Conservation (phyloP, 768 basidiomycete species). For the Asterophora parasitica region DNA sequence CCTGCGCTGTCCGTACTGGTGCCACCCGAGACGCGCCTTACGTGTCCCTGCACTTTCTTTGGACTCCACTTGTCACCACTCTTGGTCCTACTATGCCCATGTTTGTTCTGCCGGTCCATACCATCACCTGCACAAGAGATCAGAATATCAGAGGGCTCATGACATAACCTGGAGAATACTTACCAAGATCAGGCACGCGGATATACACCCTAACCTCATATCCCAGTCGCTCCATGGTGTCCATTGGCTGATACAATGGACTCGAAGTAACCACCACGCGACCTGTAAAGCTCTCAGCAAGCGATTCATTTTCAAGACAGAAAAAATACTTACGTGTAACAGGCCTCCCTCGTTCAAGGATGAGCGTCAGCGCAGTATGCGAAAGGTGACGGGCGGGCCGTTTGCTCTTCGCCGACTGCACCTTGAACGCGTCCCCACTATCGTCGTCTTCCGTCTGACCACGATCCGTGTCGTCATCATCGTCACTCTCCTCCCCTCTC, state of each 20-base stretch:
- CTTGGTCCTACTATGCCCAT: constrained; percentile 22
- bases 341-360: constrained; percentile 78
- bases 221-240: constrained; percentile 63
- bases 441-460: background rate
- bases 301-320: background rate
- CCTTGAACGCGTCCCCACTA: background rate
- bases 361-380: constrained; percentile 70
- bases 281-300: constrained; percentile 19
- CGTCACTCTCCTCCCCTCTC: background rate
- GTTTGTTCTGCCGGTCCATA: constrained; percentile 42
- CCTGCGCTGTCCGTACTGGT: constrained; percentile 23
- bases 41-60: constrained; percentile 21
- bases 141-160: background rate
- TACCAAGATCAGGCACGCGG: constrained; percentile 62
- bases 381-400: constrained; percentile 47
- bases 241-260: constrained; percentile 81
- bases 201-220: constrained; percentile 70
- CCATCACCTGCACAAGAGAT: constrained; percentile 37
- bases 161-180: background rate
- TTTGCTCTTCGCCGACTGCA: constrained; percentile 16
- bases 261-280: constrained; percentile 78
- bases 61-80: constrained; percentile 16
- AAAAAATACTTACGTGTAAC: constrained; percentile 44
- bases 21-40: constrained; percentile 26
- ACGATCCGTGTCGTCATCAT: background rate